These are phyloP conservation scores for Podaxis sp. DNA, from an alignment of 768 basidiomycete genomes.

Conservation along the genomic window DNA sequence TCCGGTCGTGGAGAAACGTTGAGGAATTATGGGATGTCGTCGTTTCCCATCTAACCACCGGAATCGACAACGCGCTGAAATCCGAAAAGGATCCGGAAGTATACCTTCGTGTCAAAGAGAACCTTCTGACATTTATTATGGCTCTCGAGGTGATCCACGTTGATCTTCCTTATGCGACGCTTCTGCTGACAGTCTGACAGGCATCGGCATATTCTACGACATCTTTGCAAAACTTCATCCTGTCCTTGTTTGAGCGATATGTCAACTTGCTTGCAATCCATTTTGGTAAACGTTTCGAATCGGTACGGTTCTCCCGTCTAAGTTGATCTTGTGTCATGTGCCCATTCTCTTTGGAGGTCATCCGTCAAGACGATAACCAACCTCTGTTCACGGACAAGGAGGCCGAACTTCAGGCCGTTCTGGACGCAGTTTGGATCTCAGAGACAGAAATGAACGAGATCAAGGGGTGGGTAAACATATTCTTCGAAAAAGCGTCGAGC, in stretches of 20 bases:
- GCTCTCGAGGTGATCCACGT: constrained; percentile 72
- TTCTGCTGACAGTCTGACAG: constrained; percentile 37
- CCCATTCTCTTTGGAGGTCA: constrained; percentile 51
- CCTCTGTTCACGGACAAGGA: constrained; percentile 74
- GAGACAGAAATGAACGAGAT: constrained; percentile 64
- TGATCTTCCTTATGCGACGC: background rate
- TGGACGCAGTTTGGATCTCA: constrained; percentile 83
- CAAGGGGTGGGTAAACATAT: constrained; percentile 41
- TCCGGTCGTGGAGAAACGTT: constrained; percentile 88
- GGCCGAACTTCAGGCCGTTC: constrained; percentile 67
- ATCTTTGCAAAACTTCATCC: constrained; percentile 79
- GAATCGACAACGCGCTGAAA: constrained; percentile 70
- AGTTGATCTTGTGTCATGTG: background rate
- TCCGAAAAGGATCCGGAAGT: constrained; percentile 78
- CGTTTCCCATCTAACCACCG: constrained; percentile 67
- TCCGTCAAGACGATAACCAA: constrained; percentile 83
- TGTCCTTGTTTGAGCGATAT: constrained; percentile 91
- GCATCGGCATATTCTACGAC: constrained; percentile 84
- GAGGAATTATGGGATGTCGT: constrained; percentile 95
- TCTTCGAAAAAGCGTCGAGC: background rate
- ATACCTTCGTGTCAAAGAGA: constrained; percentile 83
- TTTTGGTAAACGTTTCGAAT: constrained; percentile 79
- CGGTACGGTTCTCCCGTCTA: constrained; percentile 43
- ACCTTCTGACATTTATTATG: constrained; percentile 82
- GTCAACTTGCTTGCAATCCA: constrained; percentile 77